Evolutionary conservation across 1,284 basidiomycete genomes (phyloP), one percentile per base, ranked within the genome.

Genomic region (Gomphus bonarii): DNA sequence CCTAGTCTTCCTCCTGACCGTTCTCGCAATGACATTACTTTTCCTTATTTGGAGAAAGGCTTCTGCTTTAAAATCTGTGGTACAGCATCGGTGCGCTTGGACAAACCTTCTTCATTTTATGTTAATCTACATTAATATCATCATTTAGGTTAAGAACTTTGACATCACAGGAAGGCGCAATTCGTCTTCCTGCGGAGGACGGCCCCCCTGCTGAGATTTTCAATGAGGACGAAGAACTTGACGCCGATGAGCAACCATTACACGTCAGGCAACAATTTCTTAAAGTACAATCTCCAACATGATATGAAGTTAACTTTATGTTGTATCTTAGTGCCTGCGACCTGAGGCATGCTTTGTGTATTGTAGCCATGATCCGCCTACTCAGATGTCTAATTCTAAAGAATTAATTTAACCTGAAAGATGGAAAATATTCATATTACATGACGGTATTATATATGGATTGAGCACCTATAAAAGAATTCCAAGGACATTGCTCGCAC

Each of bases 181-280:
- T 88, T 60, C 78, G 85, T 10, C 73, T 88, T 28, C 86, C 84
- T 42, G 74, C 79, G 63, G 86, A 88, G 61, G 83, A 88, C 55
- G 84, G 85, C 0, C 86, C 85, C 9, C 73, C 85, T 20, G 76
- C 82, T 7, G 71, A 73, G 12, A 80, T 81, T 57, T 87, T 88
- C 61, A 64, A 88, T 50, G 78, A 74, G 31, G 81, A 84, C 60
- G 80, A 81, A 40, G 75, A 78, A 47, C 81, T 84, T 54, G 82
- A 84, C 9, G 69, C 50, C 33, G 50, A 35, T 20, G 50, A 51
- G 16, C 12, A 36, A 38, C 50, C 50, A 40, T 30, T 36, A 33
- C 22, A 35, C 22, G 22, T 31, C 16, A 51, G 50, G 50, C 50
- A 33, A 51, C 31, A 51, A 48, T 3, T 31, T 48, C 42, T 44